Percentiles rank a stretch among this genome's conserved stretches.
Conservation (phyloP, 2,329 filamentous ascomycete species). For the Bipolaris cookei region DNA sequence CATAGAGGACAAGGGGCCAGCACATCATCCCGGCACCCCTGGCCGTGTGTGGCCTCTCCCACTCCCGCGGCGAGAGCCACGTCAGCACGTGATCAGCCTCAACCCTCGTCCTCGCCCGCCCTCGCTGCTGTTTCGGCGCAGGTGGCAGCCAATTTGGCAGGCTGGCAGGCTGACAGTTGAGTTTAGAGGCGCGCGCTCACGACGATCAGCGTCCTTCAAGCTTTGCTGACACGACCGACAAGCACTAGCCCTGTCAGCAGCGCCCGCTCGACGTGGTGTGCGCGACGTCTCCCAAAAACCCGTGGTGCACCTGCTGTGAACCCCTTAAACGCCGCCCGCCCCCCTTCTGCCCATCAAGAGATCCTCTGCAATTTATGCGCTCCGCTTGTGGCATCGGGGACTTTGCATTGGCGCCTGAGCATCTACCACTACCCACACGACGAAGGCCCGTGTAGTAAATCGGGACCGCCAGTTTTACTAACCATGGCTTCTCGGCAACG, state of each 20-base stretch:
- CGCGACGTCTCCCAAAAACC: constrained; percentile 9
- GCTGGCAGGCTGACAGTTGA: constrained; percentile 9
- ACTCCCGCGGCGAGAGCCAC: constrained; percentile 15
- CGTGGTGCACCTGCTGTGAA: constrained; percentile 7
- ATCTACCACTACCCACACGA: background rate
- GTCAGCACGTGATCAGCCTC: constrained; percentile 17
- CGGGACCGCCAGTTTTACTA: constrained; percentile 15
- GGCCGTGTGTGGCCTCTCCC: constrained; percentile 13
- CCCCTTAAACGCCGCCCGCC: constrained; percentile 25
- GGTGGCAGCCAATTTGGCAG: background rate
- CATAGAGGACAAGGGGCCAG: background rate
- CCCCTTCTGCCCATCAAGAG: constrained; percentile 12
- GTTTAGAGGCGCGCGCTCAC: background rate
- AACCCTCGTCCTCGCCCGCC: background rate
- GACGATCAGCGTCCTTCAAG: constrained; percentile 10
- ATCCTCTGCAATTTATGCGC: constrained; percentile 18
- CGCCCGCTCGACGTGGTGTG: constrained; percentile 2
- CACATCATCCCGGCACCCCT: constrained; percentile 15
- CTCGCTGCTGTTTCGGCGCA: constrained; percentile 14
- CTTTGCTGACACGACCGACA: constrained; percentile 32
- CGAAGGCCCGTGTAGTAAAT: constrained; percentile 1
- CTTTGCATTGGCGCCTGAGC: constrained; percentile 11
- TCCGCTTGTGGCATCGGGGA: constrained; percentile 5
- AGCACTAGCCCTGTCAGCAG: constrained; percentile 24
- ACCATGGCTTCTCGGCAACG: constrained; percentile 40